phyloP scores from a whole-genome alignment of 2,329 filamentous ascomycete species.

The Dactylellina cionopaga region DNA sequence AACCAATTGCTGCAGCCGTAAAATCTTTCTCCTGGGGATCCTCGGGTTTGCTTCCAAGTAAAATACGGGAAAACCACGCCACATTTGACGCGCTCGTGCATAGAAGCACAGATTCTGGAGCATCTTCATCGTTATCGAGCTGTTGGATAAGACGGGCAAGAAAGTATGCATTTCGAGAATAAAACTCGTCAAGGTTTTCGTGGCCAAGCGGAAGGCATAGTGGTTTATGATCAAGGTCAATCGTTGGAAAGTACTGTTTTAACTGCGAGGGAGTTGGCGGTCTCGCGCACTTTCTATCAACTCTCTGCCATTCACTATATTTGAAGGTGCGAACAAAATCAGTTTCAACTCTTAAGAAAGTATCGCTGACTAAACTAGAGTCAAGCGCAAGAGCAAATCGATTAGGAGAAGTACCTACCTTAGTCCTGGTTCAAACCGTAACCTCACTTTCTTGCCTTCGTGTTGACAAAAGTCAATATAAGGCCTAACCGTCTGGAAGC shows the following conservation, averaged over 20 bases:
- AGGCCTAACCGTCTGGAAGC: conserved; percentile 10
- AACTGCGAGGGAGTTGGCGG: background rate
- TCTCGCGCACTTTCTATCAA: conserved; percentile 1
- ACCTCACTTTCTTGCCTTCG: background rate
- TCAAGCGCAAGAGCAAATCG: background rate
- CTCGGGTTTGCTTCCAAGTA: background rate
- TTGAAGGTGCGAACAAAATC: too few species aligned
- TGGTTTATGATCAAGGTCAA: conserved; percentile 3
- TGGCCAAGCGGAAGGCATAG: conserved; percentile 2
- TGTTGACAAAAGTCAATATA: background rate
- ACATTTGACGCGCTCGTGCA: conserved; percentile 20
- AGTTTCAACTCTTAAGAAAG: too few species aligned
- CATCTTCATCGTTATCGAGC: background rate
- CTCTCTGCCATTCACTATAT: conserved; percentile 8
- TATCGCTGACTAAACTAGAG: too few species aligned
- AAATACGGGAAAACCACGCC: background rate
- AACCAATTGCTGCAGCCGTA: background rate
- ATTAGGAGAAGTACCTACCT: background rate
- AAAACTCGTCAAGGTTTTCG: conserved; percentile 12
- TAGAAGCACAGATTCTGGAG: conserved; percentile 1
- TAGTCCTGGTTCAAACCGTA: conserved; percentile 12
- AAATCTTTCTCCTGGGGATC: conserved; percentile 5
- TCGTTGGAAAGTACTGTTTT: background rate
- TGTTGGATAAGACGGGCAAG: background rate
- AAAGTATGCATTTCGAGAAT: conserved; percentile 6